Base-by-base conservation (phyloP, 352 stramenopile species). In the Salisapilia sapeloensis region DNA sequence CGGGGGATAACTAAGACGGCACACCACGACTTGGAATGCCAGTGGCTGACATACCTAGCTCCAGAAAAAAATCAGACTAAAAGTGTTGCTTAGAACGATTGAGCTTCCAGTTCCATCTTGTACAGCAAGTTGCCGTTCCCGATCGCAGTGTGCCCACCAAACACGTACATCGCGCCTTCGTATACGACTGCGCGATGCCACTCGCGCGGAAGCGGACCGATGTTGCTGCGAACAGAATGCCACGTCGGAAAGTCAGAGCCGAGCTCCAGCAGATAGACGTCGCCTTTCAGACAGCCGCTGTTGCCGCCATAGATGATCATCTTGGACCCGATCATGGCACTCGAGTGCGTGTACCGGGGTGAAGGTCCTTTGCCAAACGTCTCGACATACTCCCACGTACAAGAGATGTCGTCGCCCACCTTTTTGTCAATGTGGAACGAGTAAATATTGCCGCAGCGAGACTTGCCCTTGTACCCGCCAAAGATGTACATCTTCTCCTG, bases 401-500 rank as follows among this genome's bases (percentile, higher is more conserved):
- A 71, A 2, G 48, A 43, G 22, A 75, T 56, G 5, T 7, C 6
- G 10, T 66, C 52, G 7, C 35, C 35, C 4, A 49, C 54, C 19
- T 56, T 26, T 46, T 13, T 49, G 64, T 53, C 47, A 13, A 76
- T 58, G 27, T 47, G 35, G 33, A 76, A 55, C 20, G 50, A 44
- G 41, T 70, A 55, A 29, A 76, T 27, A 23, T 66, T 44, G 13
- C 61, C 50, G 27, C 55, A 58, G 25, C 61, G 58, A 16, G 53
- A 56, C 45, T 70, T 72, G 28, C 61, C 61, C 25, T 76, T 56
- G 30, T 76, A 76, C n/a, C 61, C 61, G 15, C 55, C 61, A 35
- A 67, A 76, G 26, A 72, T 59, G 36, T 63, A 67, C 61, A 76
- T 76, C n/a, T 41, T 50, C 27, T 50, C 40, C 26, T 44, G 44